A percentile compares a stretch with the other conserved stretches of the same genome.
These are phyloP conservation scores for Fusarium sp. DNA, from an alignment of 2,329 filamentous ascomycete genomes.

Conservation along the genomic window DNA sequence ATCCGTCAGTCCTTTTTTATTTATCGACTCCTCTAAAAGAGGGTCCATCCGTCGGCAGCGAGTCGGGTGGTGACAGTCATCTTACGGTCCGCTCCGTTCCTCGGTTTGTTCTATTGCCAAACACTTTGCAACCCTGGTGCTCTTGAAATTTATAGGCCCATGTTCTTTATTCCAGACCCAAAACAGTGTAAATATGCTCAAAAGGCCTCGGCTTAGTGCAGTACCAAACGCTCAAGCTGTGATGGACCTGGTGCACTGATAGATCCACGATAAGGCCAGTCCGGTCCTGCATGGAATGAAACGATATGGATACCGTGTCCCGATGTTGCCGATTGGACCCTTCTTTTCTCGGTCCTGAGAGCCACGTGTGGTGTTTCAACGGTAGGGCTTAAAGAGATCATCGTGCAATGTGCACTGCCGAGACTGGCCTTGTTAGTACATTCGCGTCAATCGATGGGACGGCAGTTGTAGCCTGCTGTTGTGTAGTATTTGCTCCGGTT, in stretches of 20 bases:
- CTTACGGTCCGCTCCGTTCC: slow-evolving; percentile 24
- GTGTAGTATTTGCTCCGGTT: not conserved
- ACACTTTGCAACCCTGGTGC: not conserved
- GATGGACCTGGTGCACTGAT: not conserved
- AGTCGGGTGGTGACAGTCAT: slow-evolving; percentile 22
- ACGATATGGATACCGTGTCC: slow-evolving; percentile 5
- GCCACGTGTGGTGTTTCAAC: slow-evolving; percentile 23
- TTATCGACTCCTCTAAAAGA: slow-evolving; percentile 2
- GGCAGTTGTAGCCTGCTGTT: slow-evolving; percentile 4
- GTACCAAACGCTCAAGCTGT: slow-evolving; percentile 2
- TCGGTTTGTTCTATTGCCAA: slow-evolving; percentile 8
- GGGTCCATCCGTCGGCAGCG: not conserved
- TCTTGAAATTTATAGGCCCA: not conserved
- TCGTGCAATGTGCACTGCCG: not conserved
- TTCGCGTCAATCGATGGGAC: not conserved
- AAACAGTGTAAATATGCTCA: not conserved
- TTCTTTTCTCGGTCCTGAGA: not conserved
- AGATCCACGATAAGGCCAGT: not conserved
- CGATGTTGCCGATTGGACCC: slow-evolving; percentile 11
- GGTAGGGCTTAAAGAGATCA: slow-evolving; percentile 15
- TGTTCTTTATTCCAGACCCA: not conserved
- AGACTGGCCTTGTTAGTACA: not conserved
- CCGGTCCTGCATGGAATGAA: slow-evolving; percentile 1
- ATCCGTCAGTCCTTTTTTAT: not conserved
- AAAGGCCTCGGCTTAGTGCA: slow-evolving; percentile 10